Conservation (phyloP, 805 yeast genomes). For the Cyberlindnera subsufficiens region DNA sequence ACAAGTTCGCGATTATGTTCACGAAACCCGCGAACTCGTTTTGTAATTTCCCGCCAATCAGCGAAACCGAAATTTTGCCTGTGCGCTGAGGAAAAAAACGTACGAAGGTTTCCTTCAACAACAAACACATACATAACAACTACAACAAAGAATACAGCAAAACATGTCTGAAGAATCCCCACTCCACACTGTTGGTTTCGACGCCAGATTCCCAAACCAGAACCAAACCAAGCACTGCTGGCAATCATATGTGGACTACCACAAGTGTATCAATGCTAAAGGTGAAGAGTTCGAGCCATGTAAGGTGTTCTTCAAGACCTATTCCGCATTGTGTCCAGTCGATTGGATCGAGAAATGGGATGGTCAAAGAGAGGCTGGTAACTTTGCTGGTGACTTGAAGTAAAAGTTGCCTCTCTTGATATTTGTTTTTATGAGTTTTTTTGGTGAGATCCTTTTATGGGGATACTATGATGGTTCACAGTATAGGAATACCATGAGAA, state of each 20-base stretch:
- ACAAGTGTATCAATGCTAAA: constrained; percentile 92
- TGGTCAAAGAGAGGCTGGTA: constrained; percentile 68
- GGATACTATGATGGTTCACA: no score
- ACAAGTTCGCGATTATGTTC: not conserved
- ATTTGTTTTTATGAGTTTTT: no score
- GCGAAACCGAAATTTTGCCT: constrained; percentile 7
- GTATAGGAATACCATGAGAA: not conserved
- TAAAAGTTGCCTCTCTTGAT: no score
- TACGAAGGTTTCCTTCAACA: not conserved
- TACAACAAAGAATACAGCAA: not conserved
- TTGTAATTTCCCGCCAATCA: constrained; percentile 10
- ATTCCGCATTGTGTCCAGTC: constrained; percentile 77
- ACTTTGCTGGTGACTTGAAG: constrained; percentile 45
- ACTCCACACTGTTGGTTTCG: constrained; percentile 67
- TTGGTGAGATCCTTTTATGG: no score
- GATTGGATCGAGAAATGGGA: constrained; percentile 88
- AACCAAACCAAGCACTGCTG: constrained; percentile 99
- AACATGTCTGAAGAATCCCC: constrained; percentile 32
- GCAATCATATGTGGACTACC: constrained; percentile 96
- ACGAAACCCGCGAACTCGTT: not conserved
- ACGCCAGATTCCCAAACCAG: constrained; percentile 93
- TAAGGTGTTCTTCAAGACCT: constrained; percentile 88
- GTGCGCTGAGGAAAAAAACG: not conserved
- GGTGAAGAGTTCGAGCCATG: constrained; percentile 99
- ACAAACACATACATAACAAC: not conserved